Base-by-base conservation (phyloP, 2,329 filamentous ascomycete species). In the Nemania serpens region DNA sequence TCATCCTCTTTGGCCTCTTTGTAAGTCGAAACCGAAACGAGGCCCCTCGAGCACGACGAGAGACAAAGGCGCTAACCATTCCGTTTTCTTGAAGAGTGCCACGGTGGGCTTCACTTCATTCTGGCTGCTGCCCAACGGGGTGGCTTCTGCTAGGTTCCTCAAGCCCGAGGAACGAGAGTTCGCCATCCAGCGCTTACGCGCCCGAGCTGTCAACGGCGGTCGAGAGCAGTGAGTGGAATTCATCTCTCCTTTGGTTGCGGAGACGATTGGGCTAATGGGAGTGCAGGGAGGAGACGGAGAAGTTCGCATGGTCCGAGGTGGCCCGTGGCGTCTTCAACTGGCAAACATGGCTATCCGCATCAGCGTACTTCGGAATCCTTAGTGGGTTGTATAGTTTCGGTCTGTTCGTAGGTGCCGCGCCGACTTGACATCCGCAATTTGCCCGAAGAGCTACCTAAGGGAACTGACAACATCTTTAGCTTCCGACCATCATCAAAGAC, bases 401-500 rank as follows among this genome's bases (percentile, higher is more conserved):
- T 37, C 79, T 90, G 2, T 89, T 89, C 73, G 82, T 85, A 71
- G 62, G 81, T 74, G 36, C 25, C 7, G 25, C 25, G n/a, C 18
- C 15, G 7, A 10, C 29, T 18, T 34, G 29, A n/a, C n/a, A 5
- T 41, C 12, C 49, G 34, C 5, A 1, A 20, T 6, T 18, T 17
- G 6, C 7, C 22, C 7, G 6, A 11, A 22, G 13, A 43, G 17
- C 5, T n/a, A 43, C n/a, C n/a, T n/a, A n/a, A n/a, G 25, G 12
- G 17, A 34, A 45, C 43, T 51, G 18, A 51, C 53, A 50, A n/a
- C 5, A 17, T 18, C 3, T 47, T 5, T 7, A 84, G 82, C 75
- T 89, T 0, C 87, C 87, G 0, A 89, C 86, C 0, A 89, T 89
- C 63, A 85, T 89, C 69, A 77, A 82, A 62, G 81, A 80, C n/a